Percentiles rank a stretch among this genome's conserved stretches.
phyloP scores from a whole-genome alignment of 140 eudicot species.

The Stevia rebaudiana region DNA sequence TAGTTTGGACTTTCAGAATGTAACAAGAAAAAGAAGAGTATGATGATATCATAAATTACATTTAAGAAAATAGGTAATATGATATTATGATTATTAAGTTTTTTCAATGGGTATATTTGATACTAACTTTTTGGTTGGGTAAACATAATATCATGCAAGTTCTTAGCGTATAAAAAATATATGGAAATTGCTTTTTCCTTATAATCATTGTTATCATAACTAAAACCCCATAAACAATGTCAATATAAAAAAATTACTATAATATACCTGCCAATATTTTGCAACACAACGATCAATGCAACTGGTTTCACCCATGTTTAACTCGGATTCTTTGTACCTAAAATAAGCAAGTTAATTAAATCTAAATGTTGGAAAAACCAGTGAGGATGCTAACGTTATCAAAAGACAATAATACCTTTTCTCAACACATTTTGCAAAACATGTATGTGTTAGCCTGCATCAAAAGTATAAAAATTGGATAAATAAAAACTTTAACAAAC shows the following conservation, averaged over 20 bases:
- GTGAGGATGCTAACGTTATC: neutral
- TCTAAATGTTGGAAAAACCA: neutral
- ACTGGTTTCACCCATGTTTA: slow-evolving; percentile 75
- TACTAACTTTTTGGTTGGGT: neutral
- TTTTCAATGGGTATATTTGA: neutral
- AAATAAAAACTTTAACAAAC: neutral
- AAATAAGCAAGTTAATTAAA: slow-evolving; percentile 7
- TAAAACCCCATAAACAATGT: neutral
- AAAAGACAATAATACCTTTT: slow-evolving; percentile 29
- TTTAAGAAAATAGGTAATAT: neutral
- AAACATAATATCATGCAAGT: neutral
- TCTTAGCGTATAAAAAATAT: neutral
- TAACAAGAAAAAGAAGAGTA: neutral
- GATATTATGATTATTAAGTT: neutral
- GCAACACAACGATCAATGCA: slow-evolving; percentile 87
- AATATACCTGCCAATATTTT: slow-evolving; percentile 71
- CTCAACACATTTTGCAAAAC: slow-evolving; percentile 69
- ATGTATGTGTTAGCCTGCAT: slow-evolving; percentile 70
- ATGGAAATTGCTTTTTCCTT: neutral
- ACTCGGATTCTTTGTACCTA: slow-evolving; percentile 79
- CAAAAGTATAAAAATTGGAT: slow-evolving; percentile 12
- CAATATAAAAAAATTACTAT: neutral
- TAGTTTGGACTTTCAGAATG: neutral
- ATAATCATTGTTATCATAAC: neutral
- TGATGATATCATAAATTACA: neutral